phyloP scores from a whole-genome alignment of 345 rosid genomes.

The Linum tenue region DNA sequence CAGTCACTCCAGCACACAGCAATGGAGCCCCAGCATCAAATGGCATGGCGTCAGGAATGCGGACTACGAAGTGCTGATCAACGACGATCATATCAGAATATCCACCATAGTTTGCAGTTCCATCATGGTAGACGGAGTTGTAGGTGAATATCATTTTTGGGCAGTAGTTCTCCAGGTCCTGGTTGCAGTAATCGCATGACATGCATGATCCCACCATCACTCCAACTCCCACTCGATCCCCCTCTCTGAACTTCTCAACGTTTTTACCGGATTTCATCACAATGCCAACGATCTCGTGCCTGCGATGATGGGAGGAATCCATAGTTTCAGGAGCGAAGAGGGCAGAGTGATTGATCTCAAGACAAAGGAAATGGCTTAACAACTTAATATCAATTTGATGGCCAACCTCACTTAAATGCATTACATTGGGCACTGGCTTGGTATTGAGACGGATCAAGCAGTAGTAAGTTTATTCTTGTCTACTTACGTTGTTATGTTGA shows the following conservation, averaged over 20 bases:
- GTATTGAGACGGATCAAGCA: no score
- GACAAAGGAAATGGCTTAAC: not conserved
- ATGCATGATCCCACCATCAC: conserved; percentile 62
- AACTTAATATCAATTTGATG: not conserved
- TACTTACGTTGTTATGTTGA: no score
- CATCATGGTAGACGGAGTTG: conserved; percentile 39
- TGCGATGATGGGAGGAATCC: conserved; percentile 13
- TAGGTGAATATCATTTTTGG: conserved; percentile 45
- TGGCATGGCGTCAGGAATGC: conserved; percentile 58
- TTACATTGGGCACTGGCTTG: no score
- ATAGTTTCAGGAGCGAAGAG: not conserved
- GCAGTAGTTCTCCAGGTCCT: conserved; percentile 73
- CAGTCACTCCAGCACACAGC: conserved; percentile 82
- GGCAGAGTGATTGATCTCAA: not conserved
- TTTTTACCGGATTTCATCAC: conserved; percentile 55
- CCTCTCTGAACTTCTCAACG: conserved; percentile 56
- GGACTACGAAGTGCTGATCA: conserved; percentile 56
- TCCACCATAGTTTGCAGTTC: conserved; percentile 63
- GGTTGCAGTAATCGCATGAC: conserved; percentile 60
- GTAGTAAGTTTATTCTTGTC: no score
- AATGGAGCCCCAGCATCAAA: conserved; percentile 63
- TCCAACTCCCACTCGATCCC: conserved; percentile 73
- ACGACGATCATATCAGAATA: conserved; percentile 66
- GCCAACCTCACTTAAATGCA: not conserved
- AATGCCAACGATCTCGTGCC: conserved; percentile 78